These are phyloP conservation scores for Mycena albidolilacea DNA, from an alignment of 768 basidiomycete species.

Conservation along the genomic window DNA sequence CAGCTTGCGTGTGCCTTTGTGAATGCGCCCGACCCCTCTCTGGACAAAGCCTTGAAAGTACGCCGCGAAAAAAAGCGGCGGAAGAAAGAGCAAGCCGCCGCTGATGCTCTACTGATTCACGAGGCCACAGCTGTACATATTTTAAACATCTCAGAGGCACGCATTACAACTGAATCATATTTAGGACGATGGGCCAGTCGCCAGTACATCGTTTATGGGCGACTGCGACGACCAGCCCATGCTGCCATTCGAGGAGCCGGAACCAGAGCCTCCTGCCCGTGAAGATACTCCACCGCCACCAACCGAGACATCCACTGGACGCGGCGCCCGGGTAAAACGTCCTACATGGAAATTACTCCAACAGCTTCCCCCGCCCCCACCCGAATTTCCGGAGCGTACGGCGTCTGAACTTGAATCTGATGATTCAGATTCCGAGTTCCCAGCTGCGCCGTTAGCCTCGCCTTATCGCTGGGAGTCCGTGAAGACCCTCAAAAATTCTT, in stretches of 20 bases:
- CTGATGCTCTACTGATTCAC: too few relatives aligned
- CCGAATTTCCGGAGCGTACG: constrained; percentile 3
- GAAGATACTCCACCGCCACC: not conserved
- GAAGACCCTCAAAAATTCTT: constrained; percentile 25
- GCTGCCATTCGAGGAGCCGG: not conserved
- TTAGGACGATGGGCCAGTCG: not conserved
- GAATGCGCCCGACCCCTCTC: too few relatives aligned
- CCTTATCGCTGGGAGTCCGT: constrained; percentile 16
- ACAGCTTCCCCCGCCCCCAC: constrained; percentile 9
- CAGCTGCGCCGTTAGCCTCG: too few relatives aligned
- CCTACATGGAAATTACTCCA: constrained; percentile 26
- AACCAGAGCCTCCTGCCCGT: not conserved
- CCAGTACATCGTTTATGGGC: not conserved
- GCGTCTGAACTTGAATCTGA: not conserved
- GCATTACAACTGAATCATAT: not conserved
- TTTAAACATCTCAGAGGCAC: too few relatives aligned
- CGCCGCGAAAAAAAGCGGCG: too few relatives aligned
- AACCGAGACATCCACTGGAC: not conserved
- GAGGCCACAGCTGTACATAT: too few relatives aligned
- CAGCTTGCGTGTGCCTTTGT: too few relatives aligned
- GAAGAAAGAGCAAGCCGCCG: too few relatives aligned
- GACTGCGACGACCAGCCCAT: too few relatives aligned
- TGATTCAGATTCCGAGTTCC: not conserved
- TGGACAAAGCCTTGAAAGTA: too few relatives aligned
- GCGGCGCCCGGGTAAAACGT: constrained; percentile 1